Percentiles rank a stretch among this genome's conserved stretches.
Conservation (phyloP, 306 rosid species). For the Lablab purpureus region DNA sequence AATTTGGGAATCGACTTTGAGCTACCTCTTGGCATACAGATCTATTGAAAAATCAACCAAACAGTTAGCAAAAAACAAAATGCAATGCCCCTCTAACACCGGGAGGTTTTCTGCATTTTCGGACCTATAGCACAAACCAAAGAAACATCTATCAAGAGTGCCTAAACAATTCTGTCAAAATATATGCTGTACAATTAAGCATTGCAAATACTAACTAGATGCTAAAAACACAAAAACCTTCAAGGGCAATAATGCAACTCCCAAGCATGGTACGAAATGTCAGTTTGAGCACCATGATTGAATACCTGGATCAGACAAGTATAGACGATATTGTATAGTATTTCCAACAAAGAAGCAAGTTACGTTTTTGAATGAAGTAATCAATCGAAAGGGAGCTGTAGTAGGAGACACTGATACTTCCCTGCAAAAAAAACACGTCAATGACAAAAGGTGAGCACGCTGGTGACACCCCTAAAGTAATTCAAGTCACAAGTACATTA, state of each 20-base stretch:
- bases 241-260: slow-evolving; percentile 10
- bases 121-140: slow-evolving; percentile 11
- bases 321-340: background rate
- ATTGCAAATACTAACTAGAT: slow-evolving; percentile 20
- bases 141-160: slow-evolving; percentile 15
- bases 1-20: background rate
- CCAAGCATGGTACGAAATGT: slow-evolving; percentile 33
- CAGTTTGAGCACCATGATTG: slow-evolving; percentile 35
- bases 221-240: slow-evolving; percentile 1
- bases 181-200: slow-evolving; percentile 46
- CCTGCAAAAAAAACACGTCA: slow-evolving; percentile 37
- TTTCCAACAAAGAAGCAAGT: slow-evolving; percentile 26
- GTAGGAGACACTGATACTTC: slow-evolving; percentile 21
- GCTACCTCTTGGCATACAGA: background rate
- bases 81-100: slow-evolving; percentile 18
- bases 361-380: slow-evolving; percentile 20
- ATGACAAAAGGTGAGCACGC: background rate
- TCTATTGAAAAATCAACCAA: slow-evolving; percentile 21
- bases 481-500: slow-evolving; percentile 9
- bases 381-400: slow-evolving; percentile 28
- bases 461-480: background rate
- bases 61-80: slow-evolving; percentile 17
- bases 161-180: slow-evolving; percentile 23
- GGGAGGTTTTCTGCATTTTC: slow-evolving; percentile 10
- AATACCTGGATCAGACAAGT: slow-evolving; percentile 54